phyloP scores from a whole-genome alignment of 345 rosid species.

The Capsella bursapastoris region DNA sequence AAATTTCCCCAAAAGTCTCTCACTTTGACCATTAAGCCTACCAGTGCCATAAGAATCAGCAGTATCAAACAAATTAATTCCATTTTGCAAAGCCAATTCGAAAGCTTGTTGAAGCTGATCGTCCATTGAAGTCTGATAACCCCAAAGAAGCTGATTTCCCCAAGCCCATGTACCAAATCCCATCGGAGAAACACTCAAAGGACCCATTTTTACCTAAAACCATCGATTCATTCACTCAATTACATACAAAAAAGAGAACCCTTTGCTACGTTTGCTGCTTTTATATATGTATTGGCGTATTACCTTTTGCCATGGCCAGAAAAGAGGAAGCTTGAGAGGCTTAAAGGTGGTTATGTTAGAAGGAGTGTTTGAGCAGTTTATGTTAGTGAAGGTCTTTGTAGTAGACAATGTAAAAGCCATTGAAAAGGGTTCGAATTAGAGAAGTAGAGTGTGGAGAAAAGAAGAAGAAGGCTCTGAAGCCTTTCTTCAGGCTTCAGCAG shows the following conservation, averaged over 20 bases:
- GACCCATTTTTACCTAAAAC: constrained; percentile 82
- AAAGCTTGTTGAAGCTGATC: constrained; percentile 74
- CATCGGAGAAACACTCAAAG: constrained; percentile 85
- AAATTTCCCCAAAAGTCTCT: constrained; percentile 86
- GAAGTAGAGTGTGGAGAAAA: background rate
- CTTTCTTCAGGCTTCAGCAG: background rate
- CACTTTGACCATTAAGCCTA: constrained; percentile 83
- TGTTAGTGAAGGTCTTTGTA: constrained; percentile 37
- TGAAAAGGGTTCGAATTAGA: background rate
- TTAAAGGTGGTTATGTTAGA: constrained; percentile 53
- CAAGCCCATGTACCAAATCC: constrained; percentile 99
- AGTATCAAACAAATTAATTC: constrained; percentile 82
- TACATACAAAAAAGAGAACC: background rate
- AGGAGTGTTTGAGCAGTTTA: constrained; percentile 49
- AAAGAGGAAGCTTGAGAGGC: constrained; percentile 66
- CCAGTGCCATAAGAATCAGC: constrained; percentile 99
- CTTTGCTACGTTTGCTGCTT: background rate
- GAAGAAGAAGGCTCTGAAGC: constrained; percentile 16
- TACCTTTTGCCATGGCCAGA: constrained; percentile 95
- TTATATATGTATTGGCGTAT: background rate
- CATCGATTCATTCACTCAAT: background rate
- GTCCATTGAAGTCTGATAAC: constrained; percentile 85
- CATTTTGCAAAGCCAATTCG: constrained; percentile 73
- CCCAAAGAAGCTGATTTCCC: constrained; percentile 98
- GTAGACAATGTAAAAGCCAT: constrained; percentile 59